A percentile compares a stretch with the other conserved stretches of the same genome.
Conservation (phyloP, 108 stramenopile genomes). For the Parmales sp. region DNA sequence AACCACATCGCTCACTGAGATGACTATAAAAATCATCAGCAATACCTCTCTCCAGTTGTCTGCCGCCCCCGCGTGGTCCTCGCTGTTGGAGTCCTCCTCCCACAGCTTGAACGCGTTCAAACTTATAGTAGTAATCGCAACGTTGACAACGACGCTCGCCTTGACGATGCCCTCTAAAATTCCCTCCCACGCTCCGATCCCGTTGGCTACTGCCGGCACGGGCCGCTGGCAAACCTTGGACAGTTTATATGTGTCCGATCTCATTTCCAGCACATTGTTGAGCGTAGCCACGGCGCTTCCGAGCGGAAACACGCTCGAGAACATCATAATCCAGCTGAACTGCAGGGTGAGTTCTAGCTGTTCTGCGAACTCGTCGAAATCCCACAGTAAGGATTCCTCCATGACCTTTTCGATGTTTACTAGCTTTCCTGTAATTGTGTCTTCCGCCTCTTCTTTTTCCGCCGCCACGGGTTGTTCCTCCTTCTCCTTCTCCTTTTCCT, state of each 20-base stretch:
- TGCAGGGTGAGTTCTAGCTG: background rate
- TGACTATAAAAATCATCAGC: background rate
- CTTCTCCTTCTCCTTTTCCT: background rate
- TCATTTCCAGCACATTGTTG: background rate
- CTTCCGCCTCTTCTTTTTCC: background rate
- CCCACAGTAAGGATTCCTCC: background rate
- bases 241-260: background rate
- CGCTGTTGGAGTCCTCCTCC: background rate
- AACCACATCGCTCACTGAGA: background rate
- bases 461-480: background rate
- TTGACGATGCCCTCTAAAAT: background rate
- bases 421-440: background rate
- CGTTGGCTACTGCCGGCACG: background rate
- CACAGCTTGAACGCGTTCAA: background rate
- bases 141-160: background rate
- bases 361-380: background rate
- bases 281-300: background rate
- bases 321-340: background rate
- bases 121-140: background rate
- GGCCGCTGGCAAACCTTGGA: background rate
- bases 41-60: background rate
- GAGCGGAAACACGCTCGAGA: background rate
- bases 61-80: background rate
- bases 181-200: background rate
- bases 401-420: background rate